Base-by-base conservation (phyloP, 73 alveolate species). In the Paramecium octaurelia region DNA sequence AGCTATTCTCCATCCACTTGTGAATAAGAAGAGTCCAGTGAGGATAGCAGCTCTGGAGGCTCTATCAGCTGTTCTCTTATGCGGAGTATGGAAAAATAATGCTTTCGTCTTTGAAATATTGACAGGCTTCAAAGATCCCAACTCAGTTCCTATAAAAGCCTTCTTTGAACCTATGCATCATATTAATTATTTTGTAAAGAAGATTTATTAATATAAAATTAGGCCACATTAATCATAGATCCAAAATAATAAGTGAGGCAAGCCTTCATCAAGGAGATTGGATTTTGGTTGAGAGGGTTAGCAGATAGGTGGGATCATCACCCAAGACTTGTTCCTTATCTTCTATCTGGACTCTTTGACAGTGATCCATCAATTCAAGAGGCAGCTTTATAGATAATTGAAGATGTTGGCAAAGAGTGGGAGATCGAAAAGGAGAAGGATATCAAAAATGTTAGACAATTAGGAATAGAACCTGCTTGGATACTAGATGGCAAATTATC, bases 71-170 rank as follows among this genome's bases (percentile, higher is more conserved):
- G 91, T 89, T 44, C 68, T 89, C 2, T n/a, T 59, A 21, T 89
- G 94, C 46, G 94, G 94, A 11, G 94, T 89, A 3, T 89, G 94
- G 94, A 89, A 89, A 29, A 46, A 89, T 29, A 89, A 89, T 89
- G 94, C 94, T 9, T 59, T 50, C 46, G 94, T 89, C 5, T 89
- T 89, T 71, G 94, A 89, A 71, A 46, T 89, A 36, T 46, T 97
- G 36, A 98, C 97, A 18, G 99, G 99, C 1, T 98, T 97, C 76
- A 96, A 99, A 94, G 99, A 98, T 92, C 99, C 99, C 0, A 97
- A 97, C 76, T 73, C 97, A 0, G 99, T 98, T 9, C 99, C 99
- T 1, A 97, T 98, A 18, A 97, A 97, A 95, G 99, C 96, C 84
- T 98, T 98, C 86, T 98, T 96, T 94, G 99, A 98, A 68, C 97